Evolutionary conservation across 352 stramenopile species (phyloP).

Genomic region (Globisporangium perplexum): DNA sequence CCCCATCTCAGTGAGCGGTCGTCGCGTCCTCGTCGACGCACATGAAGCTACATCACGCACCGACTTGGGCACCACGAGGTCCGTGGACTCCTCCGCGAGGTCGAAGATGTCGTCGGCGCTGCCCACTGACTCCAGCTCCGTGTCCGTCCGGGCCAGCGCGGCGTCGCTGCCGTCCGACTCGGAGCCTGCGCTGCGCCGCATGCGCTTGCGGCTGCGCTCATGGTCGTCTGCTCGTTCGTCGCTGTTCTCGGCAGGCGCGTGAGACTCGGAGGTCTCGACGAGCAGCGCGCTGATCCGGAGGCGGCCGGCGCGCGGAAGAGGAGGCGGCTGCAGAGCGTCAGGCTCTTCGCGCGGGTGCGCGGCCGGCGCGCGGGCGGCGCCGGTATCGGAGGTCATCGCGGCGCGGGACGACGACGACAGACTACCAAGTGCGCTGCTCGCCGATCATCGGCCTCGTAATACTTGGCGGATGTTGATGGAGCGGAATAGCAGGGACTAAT

Average conservation of each 20-base stretch:
- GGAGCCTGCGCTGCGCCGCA: not conserved
- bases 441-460: too few species aligned
- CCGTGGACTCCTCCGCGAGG: not conserved
- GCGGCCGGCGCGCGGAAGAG: not conserved
- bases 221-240: not conserved
- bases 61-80: not conserved
- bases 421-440: too few species aligned
- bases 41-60: not conserved
- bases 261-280: not conserved
- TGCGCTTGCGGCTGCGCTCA: not conserved
- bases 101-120: not conserved
- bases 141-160: not conserved
- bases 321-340: not conserved
- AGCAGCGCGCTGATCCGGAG: constrained; percentile 1
- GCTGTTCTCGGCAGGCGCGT: not conserved
- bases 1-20: not conserved
- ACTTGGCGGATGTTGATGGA: too few species aligned
- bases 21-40: not conserved
- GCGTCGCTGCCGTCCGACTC: not conserved
- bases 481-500: too few species aligned
- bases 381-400: too few species aligned
- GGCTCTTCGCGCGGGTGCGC: not conserved
- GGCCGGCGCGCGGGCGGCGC: too few species aligned
- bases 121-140: not conserved
- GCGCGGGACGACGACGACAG: too few species aligned